These are phyloP conservation scores for Trichosporon faecale DNA, from an alignment of 1,284 basidiomycete genomes.

Conservation along the genomic window DNA sequence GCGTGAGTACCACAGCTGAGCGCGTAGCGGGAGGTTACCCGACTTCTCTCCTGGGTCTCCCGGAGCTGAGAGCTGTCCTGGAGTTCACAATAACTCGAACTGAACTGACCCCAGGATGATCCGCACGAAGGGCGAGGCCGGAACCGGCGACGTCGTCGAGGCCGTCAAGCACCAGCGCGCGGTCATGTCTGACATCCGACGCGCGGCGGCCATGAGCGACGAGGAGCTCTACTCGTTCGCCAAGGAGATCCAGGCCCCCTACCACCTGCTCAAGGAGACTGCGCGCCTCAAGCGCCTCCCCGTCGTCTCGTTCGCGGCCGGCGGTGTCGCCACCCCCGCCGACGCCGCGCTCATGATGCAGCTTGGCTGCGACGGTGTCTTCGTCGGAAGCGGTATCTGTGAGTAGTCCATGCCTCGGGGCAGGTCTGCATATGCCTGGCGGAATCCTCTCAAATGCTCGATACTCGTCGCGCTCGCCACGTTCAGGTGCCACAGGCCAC, in stretches of 20 bases:
- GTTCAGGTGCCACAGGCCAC: too few species aligned
- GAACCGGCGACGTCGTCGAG: conserved; percentile 97
- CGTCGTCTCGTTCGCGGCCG: conserved; percentile 86
- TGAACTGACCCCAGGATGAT: conserved; percentile 58
- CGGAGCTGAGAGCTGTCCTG: too few species aligned
- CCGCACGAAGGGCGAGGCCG: conserved; percentile 95
- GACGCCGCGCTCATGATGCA: conserved; percentile 99
- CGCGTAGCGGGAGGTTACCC: too few species aligned
- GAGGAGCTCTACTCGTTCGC: conserved; percentile 94
- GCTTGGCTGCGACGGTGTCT: conserved; percentile 94
- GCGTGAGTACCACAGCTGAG: conserved; percentile 56
- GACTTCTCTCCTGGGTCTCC: neutral
- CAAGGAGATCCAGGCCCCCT: conserved; percentile 90
- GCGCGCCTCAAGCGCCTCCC: conserved; percentile 89
- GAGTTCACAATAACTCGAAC: neutral
- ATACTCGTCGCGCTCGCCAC: too few species aligned
- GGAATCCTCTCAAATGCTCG: too few species aligned
- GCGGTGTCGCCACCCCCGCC: conserved; percentile 90
- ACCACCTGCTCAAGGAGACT: conserved; percentile 94
- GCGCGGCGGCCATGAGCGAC: conserved; percentile 55
- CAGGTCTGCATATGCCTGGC: too few species aligned
- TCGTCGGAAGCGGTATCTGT: conserved; percentile 95
- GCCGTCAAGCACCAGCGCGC: conserved; percentile 89
- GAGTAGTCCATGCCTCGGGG: conserved; percentile 40
- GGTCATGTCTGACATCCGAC: conserved; percentile 79